Percentiles rank a stretch among this genome's conserved stretches.
phyloP scores from a whole-genome alignment of 2,329 filamentous ascomycete genomes.

The Emergomyces orientalis region DNA sequence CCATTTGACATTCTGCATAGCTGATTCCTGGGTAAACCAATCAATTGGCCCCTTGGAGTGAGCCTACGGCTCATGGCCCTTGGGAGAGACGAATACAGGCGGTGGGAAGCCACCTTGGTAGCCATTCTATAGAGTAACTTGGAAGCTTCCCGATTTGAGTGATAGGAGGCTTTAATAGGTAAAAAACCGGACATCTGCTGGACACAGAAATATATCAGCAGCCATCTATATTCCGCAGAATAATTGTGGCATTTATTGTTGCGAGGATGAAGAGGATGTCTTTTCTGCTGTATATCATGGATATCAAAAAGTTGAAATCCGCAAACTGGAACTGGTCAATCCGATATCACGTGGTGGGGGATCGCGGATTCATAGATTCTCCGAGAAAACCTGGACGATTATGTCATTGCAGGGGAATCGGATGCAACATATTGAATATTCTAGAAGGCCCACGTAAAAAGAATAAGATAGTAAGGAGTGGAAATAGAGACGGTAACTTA shows the following conservation, averaged over 20 bases:
- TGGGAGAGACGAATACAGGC: slow-evolving; percentile 27
- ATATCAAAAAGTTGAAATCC: background rate
- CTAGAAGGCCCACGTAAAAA: no score
- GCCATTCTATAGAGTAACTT: background rate
- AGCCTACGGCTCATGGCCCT: slow-evolving; percentile 25
- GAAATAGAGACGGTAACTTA: no score
- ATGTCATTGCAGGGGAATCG: no score
- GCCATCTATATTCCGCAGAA: background rate
- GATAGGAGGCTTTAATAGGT: slow-evolving; percentile 8
- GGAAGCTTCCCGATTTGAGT: background rate
- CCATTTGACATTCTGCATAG: slow-evolving; percentile 23
- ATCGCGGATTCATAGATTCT: background rate
- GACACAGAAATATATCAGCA: background rate
- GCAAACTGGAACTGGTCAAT: background rate
- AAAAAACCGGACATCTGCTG: background rate
- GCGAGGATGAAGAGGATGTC: background rate
- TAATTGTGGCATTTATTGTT: background rate
- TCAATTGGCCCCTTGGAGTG: slow-evolving; percentile 18
- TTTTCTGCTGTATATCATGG: background rate
- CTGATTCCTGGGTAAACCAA: slow-evolving; percentile 14
- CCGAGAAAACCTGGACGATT: background rate
- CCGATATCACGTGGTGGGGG: background rate
- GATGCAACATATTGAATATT: no score
- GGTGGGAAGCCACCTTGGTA: slow-evolving; percentile 25
- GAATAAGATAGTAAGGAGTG: no score